Evolutionary conservation across 306 rosid species (phyloP), one percentile per base, ranked within the genome.

Genomic region (Fagus crenata): DNA sequence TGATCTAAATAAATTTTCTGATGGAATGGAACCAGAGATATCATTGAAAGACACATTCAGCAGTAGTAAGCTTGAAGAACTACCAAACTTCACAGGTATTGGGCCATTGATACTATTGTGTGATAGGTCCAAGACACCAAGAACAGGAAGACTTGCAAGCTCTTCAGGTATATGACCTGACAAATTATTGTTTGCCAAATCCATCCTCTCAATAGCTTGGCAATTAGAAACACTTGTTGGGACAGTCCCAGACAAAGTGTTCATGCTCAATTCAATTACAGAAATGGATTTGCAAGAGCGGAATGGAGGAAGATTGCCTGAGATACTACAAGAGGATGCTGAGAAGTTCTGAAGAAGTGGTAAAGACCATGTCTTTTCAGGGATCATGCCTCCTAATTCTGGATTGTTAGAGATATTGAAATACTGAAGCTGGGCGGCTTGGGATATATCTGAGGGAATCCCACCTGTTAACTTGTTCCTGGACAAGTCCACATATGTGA

Each of bases 11-110:
- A 72, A 35, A 74, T 83, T 79, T 13, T 84, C 83, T 7, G 82
- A 42, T n/a, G 98, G 98, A 77, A 95, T 90, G 51, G 92, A 89
- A 40, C 98, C 98, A 0, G 98, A 88, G 53, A 95, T 85, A 43
- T 90, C 77, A 77, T 95, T 95, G 89, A 85, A 92, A 43, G 98
- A 95, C 83, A 95, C 96, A 77, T 95, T 95, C 49, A 95, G 86
- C 31, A 92, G 89, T 63, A 82, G 80, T 75, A 95, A 85, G 78
- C 89, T 90, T 73, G 90, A 81, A 67, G 90, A 90, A 75, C 83
- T 83, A 51, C 92, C 84, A 84, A 95, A 86, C 72, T 85, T 86
- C 5, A 60, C 74, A 5, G 98, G 98, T 84, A 95, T 92, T 73
- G 75, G 53, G 75, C 98, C 98, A 71, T 55, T 81, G 79, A 95